phyloP scores from a whole-genome alignment of 2,329 filamentous ascomycete genomes.

The Xylariomycetidae sp. region DNA sequence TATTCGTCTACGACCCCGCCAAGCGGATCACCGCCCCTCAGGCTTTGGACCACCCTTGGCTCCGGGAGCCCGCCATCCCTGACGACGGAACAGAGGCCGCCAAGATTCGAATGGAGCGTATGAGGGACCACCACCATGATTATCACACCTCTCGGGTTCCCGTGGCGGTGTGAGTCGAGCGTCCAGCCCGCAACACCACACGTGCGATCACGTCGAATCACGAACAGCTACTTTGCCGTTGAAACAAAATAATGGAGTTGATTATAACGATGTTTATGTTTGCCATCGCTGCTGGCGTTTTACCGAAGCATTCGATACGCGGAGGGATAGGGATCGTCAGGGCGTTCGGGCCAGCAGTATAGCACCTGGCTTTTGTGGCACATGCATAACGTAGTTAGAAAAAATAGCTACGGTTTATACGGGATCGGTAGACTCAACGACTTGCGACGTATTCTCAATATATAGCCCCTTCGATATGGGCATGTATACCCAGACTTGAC shows the following conservation, averaged over 20 bases:
- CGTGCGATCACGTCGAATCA: conserved; percentile 14
- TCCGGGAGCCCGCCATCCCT: conserved; percentile 57
- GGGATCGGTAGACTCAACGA: conserved; percentile 16
- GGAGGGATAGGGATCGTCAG: conserved; percentile 7
- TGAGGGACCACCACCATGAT: conserved; percentile 41
- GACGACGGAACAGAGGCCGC: conserved; percentile 66
- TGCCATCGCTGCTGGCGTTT: too few species aligned
- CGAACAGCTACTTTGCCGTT: too few species aligned
- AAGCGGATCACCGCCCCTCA: conserved; percentile 64
- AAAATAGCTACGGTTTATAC: conserved; percentile 17
- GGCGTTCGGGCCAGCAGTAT: conserved; percentile 23
- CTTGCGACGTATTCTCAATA: conserved; percentile 22
- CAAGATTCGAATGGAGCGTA: conserved; percentile 54
- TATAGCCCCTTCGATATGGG: conserved; percentile 15
- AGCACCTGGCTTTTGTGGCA: conserved; percentile 19
- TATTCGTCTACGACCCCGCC: conserved; percentile 63
- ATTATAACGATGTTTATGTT: conserved; percentile 21
- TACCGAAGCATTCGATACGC: too few species aligned
- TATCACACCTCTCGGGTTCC: conserved; percentile 20
- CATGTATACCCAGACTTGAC: background rate
- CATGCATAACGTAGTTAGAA: conserved; percentile 22
- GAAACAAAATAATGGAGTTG: too few species aligned
- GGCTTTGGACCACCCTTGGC: conserved; percentile 64
- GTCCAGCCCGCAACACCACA: conserved; percentile 8
- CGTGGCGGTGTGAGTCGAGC: conserved; percentile 15